phyloP scores from a whole-genome alignment of 2,329 filamentous ascomycete species.

The Fusarium sp. region DNA sequence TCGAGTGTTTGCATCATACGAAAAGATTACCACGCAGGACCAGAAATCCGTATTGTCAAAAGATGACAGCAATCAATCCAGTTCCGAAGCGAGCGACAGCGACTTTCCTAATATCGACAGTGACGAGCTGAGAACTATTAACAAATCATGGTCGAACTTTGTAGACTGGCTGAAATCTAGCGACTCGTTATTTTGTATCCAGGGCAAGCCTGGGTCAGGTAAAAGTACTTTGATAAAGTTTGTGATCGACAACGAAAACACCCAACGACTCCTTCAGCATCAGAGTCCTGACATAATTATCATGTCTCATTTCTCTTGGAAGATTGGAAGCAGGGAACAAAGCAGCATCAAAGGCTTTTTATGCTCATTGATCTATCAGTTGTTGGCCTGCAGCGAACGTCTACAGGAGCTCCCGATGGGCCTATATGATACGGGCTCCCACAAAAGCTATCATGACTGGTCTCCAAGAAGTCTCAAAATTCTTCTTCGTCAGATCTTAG shows the following conservation, averaged over 20 bases:
- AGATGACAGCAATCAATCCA: fast-evolving
- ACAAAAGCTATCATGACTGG: neutral
- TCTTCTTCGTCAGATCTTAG: fast-evolving
- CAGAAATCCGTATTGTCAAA: fast-evolving
- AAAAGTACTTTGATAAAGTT: conserved; percentile 27
- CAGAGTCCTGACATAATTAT: fast-evolving
- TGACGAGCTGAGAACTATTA: neutral
- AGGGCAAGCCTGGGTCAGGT: conserved; percentile 23
- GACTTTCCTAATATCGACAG: fast-evolving
- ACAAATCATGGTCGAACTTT: neutral
- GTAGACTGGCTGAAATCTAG: neutral
- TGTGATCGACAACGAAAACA: neutral
- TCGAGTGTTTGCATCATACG: neutral
- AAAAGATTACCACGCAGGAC: fast-evolving
- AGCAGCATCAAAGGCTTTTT: neutral
- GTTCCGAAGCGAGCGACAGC: neutral
- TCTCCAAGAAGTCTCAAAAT: fast-evolving
- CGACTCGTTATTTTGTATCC: neutral
- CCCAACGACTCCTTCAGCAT: fast-evolving
- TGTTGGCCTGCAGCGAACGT: fast-evolving
- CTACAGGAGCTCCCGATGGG: fast-evolving
- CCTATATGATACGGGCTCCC: fast-evolving
- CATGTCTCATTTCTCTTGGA: neutral
- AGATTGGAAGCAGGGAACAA: neutral
- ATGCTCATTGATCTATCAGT: neutral